Percentiles rank a stretch among this genome's conserved stretches.
Evolutionary conservation across 78 protist genomes (phyloP).

Genomic region (Bodo saltans): DNA sequence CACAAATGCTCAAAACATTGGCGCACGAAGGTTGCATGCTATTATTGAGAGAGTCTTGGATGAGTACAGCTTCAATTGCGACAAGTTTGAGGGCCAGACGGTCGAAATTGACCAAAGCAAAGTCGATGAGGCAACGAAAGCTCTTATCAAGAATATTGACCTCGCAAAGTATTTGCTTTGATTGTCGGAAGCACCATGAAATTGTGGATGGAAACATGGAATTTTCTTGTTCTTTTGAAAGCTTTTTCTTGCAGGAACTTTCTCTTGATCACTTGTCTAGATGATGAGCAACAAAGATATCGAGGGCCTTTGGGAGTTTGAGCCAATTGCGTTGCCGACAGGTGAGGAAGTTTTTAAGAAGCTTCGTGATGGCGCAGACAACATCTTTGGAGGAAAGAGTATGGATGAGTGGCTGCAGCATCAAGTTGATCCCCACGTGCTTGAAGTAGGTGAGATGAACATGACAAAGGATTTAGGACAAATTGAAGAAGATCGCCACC

Average conservation of each 20-base stretch:
- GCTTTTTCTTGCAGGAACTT: too few relatives aligned
- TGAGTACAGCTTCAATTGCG: conserved; percentile 57
- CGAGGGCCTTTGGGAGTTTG: too few relatives aligned
- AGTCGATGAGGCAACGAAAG: neutral
- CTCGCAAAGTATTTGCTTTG: neutral
- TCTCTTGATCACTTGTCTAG: too few relatives aligned
- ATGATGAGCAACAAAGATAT: too few relatives aligned
- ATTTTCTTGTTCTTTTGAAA: too few relatives aligned
- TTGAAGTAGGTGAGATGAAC: neutral
- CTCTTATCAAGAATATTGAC: conserved; percentile 1
- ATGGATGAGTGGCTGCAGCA: neutral
- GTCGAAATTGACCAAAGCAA: neutral
- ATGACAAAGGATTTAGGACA: neutral
- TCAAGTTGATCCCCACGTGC: neutral
- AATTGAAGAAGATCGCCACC: neutral
- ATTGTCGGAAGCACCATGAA: too few relatives aligned
- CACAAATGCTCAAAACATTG: conserved; percentile 69
- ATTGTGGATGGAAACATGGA: too few relatives aligned
- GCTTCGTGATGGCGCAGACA: neutral
- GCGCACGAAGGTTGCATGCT: conserved; percentile 81
- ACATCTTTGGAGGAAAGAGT: neutral
- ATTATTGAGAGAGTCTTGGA: conserved; percentile 67
- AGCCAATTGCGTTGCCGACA: too few relatives aligned
- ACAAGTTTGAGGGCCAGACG: conserved; percentile 31
- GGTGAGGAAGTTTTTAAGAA: neutral